Evolutionary conservation across 2,329 filamentous ascomycete species (phyloP).

Genomic region (Fusarium papillatum): DNA sequence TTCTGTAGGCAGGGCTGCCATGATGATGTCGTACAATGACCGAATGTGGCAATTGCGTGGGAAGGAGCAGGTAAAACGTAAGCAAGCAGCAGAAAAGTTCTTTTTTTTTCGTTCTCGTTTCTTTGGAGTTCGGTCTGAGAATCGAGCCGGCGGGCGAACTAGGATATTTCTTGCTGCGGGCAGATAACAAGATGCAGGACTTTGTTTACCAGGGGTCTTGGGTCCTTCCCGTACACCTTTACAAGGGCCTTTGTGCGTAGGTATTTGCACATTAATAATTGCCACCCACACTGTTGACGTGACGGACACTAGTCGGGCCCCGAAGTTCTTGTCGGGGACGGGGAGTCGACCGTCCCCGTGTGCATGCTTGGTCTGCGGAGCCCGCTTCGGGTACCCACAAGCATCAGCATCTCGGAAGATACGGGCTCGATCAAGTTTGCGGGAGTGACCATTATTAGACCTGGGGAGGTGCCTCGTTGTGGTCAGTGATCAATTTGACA

Average conservation of each 20-base stretch:
- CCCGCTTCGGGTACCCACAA: constrained; percentile 10
- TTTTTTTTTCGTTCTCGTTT: background rate
- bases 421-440: constrained; percentile 16
- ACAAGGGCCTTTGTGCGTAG: background rate
- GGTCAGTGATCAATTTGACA: background rate
- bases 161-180: constrained; percentile 29
- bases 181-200: background rate
- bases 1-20: constrained; percentile 20
- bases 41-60: background rate
- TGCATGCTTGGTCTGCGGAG: background rate
- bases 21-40: constrained; percentile 9
- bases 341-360: constrained; percentile 32
- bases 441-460: constrained; percentile 27
- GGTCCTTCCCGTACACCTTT: background rate
- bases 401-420: constrained; percentile 11
- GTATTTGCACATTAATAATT: constrained; percentile 2
- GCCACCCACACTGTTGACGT: background rate
- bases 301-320: constrained; percentile 21
- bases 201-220: background rate
- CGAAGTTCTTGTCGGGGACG: constrained; percentile 29
- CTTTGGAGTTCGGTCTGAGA: constrained; percentile 1
- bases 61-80: constrained; percentile 4
- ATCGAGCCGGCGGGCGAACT: constrained; percentile 11
- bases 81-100: background rate
- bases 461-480: constrained; percentile 4